Conservation (phyloP, 164 flowering plant genomes). For the Piper longum region DNA sequence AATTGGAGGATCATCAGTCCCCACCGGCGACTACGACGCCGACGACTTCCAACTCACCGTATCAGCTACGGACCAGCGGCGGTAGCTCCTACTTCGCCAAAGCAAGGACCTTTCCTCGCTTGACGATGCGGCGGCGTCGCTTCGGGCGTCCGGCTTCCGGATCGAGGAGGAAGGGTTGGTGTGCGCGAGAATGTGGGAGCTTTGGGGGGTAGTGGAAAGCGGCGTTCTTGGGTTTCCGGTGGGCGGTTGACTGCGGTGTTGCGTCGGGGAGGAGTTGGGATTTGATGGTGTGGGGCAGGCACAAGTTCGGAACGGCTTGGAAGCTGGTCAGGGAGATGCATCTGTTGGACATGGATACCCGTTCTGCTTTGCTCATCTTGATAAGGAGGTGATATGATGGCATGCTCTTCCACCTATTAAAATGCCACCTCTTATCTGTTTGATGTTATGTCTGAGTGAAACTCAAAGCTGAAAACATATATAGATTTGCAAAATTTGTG, state of each 20-base stretch:
- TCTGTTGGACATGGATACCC: constrained; percentile 22
- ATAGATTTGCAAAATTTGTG: too few relatives aligned
- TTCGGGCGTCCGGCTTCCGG: constrained; percentile 30
- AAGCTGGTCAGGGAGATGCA: constrained; percentile 43
- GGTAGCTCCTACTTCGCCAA: constrained; percentile 1
- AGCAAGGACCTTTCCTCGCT: constrained; percentile 24
- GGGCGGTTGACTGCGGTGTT: constrained; percentile 41
- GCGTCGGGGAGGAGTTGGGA: constrained; percentile 20
- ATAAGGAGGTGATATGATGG: constrained; percentile 46
- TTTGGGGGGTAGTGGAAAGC: constrained; percentile 59
- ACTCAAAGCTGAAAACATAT: background rate
- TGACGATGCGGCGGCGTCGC: constrained; percentile 33
- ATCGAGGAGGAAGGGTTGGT: constrained; percentile 25
- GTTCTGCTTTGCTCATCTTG: constrained; percentile 46
- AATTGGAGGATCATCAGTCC: background rate
- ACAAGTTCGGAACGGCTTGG: constrained; percentile 68
- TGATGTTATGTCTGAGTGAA: background rate
- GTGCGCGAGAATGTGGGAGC: constrained; percentile 42
- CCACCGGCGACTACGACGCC: background rate
- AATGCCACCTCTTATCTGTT: background rate
- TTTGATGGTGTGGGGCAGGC: constrained; percentile 66
- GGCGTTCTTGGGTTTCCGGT: constrained; percentile 61
- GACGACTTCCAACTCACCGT: background rate
- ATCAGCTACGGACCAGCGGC: background rate
- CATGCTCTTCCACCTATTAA: background rate